Evolutionary conservation across 2,329 filamentous ascomycete genomes (phyloP), one percentile per base, ranked within the genome.

Genomic region (Fusarium pseudocircinatum): DNA sequence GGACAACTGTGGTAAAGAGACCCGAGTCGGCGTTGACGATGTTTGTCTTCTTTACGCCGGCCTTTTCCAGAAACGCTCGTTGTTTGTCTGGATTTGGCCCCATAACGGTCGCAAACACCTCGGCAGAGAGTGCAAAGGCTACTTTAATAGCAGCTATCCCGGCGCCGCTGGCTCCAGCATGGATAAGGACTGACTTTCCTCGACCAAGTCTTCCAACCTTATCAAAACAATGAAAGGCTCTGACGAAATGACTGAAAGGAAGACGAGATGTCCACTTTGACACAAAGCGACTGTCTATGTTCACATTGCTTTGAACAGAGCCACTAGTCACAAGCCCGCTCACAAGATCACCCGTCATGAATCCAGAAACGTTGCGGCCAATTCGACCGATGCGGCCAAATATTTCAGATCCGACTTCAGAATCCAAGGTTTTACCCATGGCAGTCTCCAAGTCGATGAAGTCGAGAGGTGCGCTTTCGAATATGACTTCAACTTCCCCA

Each of bases 91-190:
- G 53, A 11, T 73, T 66, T 15, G 76, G 58, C 0, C 79, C 82
- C 46, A 78, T 60, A 2, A 85, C 82, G 0, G 84, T 87, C 4
- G 80, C 81, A 61, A 85, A 86, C 5, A 89, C 73, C 6, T 82
- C 79, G 14, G 82, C 83, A 2, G 82, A 84, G 12, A 79, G 69
- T 4, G 77, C 63, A 49, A 73, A 78, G 30, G 84, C 84, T 6
- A 88, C 69, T 16, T 82, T 79, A 6, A 88, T 72, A 6, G 84
- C 85, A 15, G 83, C 83, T 42, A 85, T 80, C 3, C 87, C 86
- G 26, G 84, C 79, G 1, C 81, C 79, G 53, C 85, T 84, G 8
- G 84, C 82, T 7, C 82, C 86, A 15, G 81, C 81, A 58, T 86
- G 84, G 24, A 88, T 79, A 8, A 88, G 79, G 9, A 87, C 79